A percentile compares a stretch with the other conserved stretches of the same genome.
Evolutionary conservation across 306 rosid species (phyloP).

Genomic region (Pyrus communis): DNA sequence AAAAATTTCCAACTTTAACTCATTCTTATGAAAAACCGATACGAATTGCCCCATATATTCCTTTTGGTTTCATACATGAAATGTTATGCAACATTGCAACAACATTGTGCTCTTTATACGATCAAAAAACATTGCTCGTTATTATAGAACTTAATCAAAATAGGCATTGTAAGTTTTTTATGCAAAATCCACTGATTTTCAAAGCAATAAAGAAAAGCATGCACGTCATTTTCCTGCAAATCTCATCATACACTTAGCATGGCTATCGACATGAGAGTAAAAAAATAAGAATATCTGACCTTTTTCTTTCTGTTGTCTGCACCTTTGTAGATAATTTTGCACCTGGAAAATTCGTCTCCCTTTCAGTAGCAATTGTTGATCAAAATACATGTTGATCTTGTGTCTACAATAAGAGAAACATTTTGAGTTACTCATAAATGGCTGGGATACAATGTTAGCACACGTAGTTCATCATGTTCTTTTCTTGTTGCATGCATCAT

Average conservation of each 20-base stretch:
- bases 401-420: constrained; percentile 42
- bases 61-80: background rate
- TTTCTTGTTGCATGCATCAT: background rate
- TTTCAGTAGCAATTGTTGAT: constrained; percentile 31
- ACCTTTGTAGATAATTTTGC: constrained; percentile 39
- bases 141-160: background rate
- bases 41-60: background rate
- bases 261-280: background rate
- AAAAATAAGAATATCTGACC: constrained; percentile 26
- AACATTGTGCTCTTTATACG: background rate
- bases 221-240: background rate
- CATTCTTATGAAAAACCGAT: background rate
- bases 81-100: background rate
- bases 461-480: background rate
- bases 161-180: background rate
- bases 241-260: background rate
- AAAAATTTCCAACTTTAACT: background rate
- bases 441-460: background rate
- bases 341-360: constrained; percentile 47
- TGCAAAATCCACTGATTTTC: background rate
- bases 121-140: background rate
- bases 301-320: constrained; percentile 35
- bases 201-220: background rate
- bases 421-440: background rate
- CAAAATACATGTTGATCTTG: constrained; percentile 41